Conservation (phyloP, 2,329 filamentous ascomycete genomes). For the Neodidymelliopsis sp. region DNA sequence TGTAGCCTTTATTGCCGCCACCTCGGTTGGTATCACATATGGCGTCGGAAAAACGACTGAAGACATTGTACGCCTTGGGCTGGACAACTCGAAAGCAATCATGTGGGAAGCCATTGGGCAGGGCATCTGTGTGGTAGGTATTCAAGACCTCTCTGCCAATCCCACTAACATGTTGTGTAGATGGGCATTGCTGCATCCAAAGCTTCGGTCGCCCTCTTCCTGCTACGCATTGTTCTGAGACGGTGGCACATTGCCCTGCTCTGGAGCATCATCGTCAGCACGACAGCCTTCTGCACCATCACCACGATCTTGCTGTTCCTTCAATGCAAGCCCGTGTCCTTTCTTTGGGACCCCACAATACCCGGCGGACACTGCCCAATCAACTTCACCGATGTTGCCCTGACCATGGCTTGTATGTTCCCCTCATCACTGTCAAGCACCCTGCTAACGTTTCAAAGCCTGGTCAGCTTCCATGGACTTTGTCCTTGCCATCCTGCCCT, state of each 20-base stretch:
- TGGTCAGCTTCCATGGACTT: slow-evolving; percentile 48
- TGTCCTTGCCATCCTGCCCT: slow-evolving; percentile 45
- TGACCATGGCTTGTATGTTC: slow-evolving; percentile 37
- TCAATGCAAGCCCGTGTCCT: slow-evolving; percentile 37
- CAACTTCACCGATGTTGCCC: slow-evolving; percentile 36
- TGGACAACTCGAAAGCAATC: slow-evolving; percentile 40
- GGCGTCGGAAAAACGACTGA: slow-evolving; percentile 39
- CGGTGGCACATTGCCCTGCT: slow-evolving; percentile 40
- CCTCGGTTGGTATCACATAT: slow-evolving; percentile 34
- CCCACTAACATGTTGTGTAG: background rate
- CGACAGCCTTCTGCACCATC: slow-evolving; percentile 34
- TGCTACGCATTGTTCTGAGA: slow-evolving; percentile 40
- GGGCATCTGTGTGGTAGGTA: slow-evolving; percentile 35
- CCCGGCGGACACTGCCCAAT: slow-evolving; percentile 36
- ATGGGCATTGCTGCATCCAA: slow-evolving; percentile 44
- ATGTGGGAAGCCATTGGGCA: slow-evolving; percentile 44
- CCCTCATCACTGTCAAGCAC: background rate
- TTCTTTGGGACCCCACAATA: slow-evolving; percentile 38
- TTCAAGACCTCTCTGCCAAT: too few species aligned
- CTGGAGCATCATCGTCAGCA: slow-evolving; percentile 41
- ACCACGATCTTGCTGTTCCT: slow-evolving; percentile 38
- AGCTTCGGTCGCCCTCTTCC: slow-evolving; percentile 40
- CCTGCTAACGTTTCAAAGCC: slow-evolving; percentile 22
- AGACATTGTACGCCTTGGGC: slow-evolving; percentile 25
- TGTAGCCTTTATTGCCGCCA: slow-evolving; percentile 34